Evolutionary conservation across 1,139 yeast species (phyloP), one percentile per base, ranked within the genome.

Genomic region (Pichia sp.): DNA sequence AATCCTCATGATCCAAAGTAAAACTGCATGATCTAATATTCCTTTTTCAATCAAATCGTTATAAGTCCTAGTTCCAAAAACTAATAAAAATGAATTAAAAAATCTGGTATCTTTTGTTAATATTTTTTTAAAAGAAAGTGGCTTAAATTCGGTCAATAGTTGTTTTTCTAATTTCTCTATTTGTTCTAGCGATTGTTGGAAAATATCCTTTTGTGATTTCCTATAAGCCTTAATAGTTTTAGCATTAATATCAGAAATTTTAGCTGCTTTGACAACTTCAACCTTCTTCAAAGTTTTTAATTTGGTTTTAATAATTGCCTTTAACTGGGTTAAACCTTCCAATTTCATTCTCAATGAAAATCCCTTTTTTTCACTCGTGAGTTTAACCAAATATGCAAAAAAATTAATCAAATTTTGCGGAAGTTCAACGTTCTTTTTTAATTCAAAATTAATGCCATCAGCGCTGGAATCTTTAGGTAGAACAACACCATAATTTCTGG

Each of bases 1-100:
- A 48, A 78, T 73, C 49, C 89, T 68, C 39, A 83, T 76, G 29
- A 83, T 66, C 76, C 82, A 84, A 37, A 83, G 60, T 16, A 82
- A 60, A 65, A 85, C 68, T 6, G 77, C 74, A 54, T 80, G 84
- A 51, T 80, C 82, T 49, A 77, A 68, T 40, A 79, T 68, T 41
- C 71, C 69, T 35, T 68, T 59, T 8, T 69, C 68, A 2, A 73
- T 56, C 16, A 82, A 56, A 35, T 74, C 76, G 10, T 77, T 81
- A 54, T 73, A 80, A 16, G 71, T 67, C 3, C 74, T 62, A 10
- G 79, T 71, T 6, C 87, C 89, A 55, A 81, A 71, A 1, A 76
- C 66, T 23, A 80, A 61, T 23, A 79, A 61, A 30, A 83, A 61
- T 3, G 85, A 71, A 50, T 76, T 76, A 29, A 75, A 75, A 54